Base-by-base conservation (phyloP, 768 basidiomycete species). In the Lactifluus piperatus region DNA sequence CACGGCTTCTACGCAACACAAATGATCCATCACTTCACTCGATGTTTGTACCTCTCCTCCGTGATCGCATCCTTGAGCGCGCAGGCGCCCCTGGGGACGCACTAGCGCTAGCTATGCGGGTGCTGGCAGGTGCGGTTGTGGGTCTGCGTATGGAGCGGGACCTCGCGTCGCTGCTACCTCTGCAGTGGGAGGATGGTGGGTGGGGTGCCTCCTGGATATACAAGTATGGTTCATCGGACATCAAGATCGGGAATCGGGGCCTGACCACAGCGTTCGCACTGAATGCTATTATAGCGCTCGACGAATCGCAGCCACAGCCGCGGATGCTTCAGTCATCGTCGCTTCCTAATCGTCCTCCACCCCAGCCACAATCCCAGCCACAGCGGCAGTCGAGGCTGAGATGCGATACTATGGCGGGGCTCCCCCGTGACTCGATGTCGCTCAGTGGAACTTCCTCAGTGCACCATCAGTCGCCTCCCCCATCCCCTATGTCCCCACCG, bases 151-250 rank as follows among this genome's bases (percentile, higher is more conserved):
- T 79, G 63, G 71, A 76, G 16, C 68, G 74, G 2, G 82, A 83
- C 65, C 60, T 80, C 7, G 69, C 72, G 11, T 65, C 69, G 18
- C 74, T 84, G 6, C 72, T 79, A 4, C 66, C 73, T 4, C 65
- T 80, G 56, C 82, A 83, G 63, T 71, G 71, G 56, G 77, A 77
- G 58, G 81, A 83, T 62, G 82, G 82, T n/a, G 77, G 79, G 4
- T 84, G 79, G 78, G 75, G 73, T 26, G 71, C 71, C 9, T 76
- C 82, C 0, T 82, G 80, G 79, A 71, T 83, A 20, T 84, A 81
- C 71, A 79, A 76, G 67, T 80, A 78, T 56, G 80, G 79, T 3
- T 72, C 73, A 0, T 74, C 77, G 0, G 77, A 75, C 0, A 68
- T 80, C 48, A 72, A 69, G 51, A 79, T 83, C 34, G 77, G 79